Base-by-base conservation (phyloP, 129 eudicot species). In the Flaveria sonorensis region DNA sequence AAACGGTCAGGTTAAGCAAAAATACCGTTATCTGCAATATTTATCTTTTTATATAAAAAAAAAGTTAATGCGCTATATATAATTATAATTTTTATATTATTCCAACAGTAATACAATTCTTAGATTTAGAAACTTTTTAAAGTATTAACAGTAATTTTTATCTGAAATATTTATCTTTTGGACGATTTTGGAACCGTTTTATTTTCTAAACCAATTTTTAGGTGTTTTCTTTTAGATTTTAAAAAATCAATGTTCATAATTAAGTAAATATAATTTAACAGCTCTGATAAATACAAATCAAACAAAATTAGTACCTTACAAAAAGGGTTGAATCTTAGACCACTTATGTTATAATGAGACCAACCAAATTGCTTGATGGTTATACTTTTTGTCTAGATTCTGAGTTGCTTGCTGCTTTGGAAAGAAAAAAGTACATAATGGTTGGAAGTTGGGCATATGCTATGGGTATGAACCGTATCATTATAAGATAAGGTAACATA, bases 301-400 rank as follows among this genome's bases (percentile, higher is more conserved):
- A 55, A 20, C 7, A 16, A 45, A 0, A 4, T 28, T 26, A 45
- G 16, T 16, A 68, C 10, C 30, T 42, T 18, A 56, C 10, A 6
- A 28, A 39, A 32, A 13, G 65, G 65, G 28, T 60, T 70, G 52
- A 62, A 53, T 47, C 51, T 24, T 62, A 62, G 61, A 40, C 57
- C 47, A 50, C 45, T 36, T 60, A 16, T 36, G 40, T 36, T 36
- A 36, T 30, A 30, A 30, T 32, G 46, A 79, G 56, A 61, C 56
- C 20, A 52, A 15, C 32, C 69, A 52, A n/a, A 79, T 71, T 72
- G 79, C 6, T 72, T 72, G 74, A 63, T 79, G 68, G 43, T 73
- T 48, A 59, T 48, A 36, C 66, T 79, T 72, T 61, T 79, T 47
- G 30, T 72, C 83, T 48, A 72, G 66, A 63, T 50, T 40, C 63